These are phyloP conservation scores for Ceratocystis harringtonii DNA, from an alignment of 2,329 filamentous ascomycete species.

Conservation along the genomic window DNA sequence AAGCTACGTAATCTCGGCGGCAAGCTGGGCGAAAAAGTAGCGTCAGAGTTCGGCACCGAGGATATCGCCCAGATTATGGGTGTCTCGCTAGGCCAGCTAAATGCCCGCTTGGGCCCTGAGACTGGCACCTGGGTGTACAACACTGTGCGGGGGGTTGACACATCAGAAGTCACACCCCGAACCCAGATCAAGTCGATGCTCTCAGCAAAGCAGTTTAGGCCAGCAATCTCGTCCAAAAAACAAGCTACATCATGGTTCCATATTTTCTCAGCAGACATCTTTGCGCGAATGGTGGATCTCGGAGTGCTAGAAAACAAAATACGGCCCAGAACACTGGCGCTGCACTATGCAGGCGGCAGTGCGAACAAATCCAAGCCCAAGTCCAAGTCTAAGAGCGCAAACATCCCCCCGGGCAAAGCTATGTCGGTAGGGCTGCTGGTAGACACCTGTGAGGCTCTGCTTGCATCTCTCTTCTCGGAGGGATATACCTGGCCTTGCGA, in stretches of 20 bases:
- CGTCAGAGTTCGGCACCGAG: slow-evolving; percentile 68
- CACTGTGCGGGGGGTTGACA: slow-evolving; percentile 71
- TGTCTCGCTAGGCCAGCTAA: slow-evolving; percentile 59
- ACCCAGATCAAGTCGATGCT: slow-evolving; percentile 97
- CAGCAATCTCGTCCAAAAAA: slow-evolving; percentile 61
- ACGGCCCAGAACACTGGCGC: slow-evolving; percentile 67
- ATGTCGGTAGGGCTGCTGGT: slow-evolving; percentile 45
- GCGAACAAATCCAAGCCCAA: slow-evolving; percentile 53
- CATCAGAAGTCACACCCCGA: slow-evolving; percentile 73
- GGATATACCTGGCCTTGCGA: slow-evolving; percentile 69
- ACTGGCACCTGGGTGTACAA: slow-evolving; percentile 76
- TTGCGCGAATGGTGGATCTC: slow-evolving; percentile 76
- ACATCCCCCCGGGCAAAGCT: slow-evolving; percentile 60
- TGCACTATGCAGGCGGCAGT: slow-evolving; percentile 62
- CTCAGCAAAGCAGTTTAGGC: slow-evolving; percentile 87
- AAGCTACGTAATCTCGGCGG: slow-evolving; percentile 93
- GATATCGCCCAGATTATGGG: slow-evolving; percentile 58
- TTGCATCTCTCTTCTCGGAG: slow-evolving; percentile 65
- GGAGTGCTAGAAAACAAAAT: slow-evolving; percentile 77
- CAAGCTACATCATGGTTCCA: slow-evolving; percentile 74
- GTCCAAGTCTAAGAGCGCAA: slow-evolving; percentile 53
- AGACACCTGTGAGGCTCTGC: slow-evolving; percentile 23
- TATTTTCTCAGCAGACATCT: slow-evolving; percentile 87
- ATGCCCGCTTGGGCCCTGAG: slow-evolving; percentile 65
- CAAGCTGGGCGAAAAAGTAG: slow-evolving; percentile 79